A percentile compares a stretch with the other conserved stretches of the same genome.
Evolutionary conservation across 2,329 filamentous ascomycete species (phyloP).

Genomic region (Ophiostoma novo-ulmi): DNA sequence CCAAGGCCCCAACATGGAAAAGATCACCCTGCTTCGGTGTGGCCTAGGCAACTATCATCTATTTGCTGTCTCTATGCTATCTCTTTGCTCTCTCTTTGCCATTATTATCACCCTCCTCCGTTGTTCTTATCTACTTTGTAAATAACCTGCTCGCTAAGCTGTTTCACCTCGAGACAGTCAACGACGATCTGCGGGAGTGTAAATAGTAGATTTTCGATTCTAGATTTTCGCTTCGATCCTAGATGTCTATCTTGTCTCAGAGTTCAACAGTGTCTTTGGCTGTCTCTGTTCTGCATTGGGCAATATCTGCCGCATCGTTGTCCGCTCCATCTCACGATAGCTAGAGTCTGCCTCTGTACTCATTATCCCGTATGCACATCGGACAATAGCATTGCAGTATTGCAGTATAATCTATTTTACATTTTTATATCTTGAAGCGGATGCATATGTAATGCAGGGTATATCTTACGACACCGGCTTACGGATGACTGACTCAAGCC

Average conservation of each 20-base stretch:
- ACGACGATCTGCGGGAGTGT: background rate
- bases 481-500: background rate
- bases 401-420: background rate
- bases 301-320: background rate
- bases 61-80: no score
- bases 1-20: no score
- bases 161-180: background rate
- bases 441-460: background rate
- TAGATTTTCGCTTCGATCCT: no score
- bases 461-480: background rate
- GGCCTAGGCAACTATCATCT: no score
- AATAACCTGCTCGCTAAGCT: background rate
- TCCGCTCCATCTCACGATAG: background rate
- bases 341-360: no score
- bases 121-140: background rate
- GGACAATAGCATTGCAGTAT: background rate
- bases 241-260: background rate
- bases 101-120: no score
- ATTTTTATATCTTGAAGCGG: background rate
- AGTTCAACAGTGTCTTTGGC: no score
- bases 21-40: no score
- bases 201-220: background rate
- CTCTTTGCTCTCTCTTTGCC: background rate
- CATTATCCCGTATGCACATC: background rate
- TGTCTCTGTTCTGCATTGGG: background rate